These are phyloP conservation scores for Trichosanthes cucumerina DNA, from an alignment of 306 rosid genomes.

Conservation along the genomic window DNA sequence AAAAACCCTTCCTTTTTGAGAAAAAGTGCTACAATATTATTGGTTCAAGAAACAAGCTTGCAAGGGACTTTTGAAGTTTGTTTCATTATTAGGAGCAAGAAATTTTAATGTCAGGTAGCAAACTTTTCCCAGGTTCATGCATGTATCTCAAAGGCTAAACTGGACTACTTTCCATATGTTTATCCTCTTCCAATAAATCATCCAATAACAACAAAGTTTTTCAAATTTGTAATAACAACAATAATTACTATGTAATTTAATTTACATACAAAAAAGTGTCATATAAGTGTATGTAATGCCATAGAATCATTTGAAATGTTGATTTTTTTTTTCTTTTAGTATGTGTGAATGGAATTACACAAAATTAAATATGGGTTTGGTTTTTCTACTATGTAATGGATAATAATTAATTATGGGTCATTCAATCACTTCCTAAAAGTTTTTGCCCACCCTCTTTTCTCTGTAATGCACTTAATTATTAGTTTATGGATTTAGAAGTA, in stretches of 20 bases:
- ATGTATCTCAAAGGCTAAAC: constrained; percentile 1
- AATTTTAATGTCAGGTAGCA: neutral
- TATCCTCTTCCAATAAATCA: neutral
- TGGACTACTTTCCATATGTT: neutral
- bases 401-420: neutral
- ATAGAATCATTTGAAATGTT: neutral
- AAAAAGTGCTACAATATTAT: neutral
- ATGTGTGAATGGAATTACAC: neutral
- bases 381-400: constrained; percentile 5
- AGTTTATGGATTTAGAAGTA: neutral
- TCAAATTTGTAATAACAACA: neutral
- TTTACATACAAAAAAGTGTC: neutral
- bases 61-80: neutral
- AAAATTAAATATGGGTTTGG: neutral
- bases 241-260: neutral
- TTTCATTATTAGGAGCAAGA: neutral
- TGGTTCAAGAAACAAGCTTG: neutral
- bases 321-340: neutral
- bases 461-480: neutral
- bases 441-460: neutral
- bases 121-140: constrained; percentile 6
- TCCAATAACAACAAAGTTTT: neutral
- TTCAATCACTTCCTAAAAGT: constrained; percentile 5
- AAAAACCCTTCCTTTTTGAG: neutral
- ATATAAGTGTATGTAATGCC: neutral